Percentiles rank a stretch among this genome's conserved stretches.
phyloP scores from a whole-genome alignment of 1,284 basidiomycete genomes.

The Ustilago trichophora region DNA sequence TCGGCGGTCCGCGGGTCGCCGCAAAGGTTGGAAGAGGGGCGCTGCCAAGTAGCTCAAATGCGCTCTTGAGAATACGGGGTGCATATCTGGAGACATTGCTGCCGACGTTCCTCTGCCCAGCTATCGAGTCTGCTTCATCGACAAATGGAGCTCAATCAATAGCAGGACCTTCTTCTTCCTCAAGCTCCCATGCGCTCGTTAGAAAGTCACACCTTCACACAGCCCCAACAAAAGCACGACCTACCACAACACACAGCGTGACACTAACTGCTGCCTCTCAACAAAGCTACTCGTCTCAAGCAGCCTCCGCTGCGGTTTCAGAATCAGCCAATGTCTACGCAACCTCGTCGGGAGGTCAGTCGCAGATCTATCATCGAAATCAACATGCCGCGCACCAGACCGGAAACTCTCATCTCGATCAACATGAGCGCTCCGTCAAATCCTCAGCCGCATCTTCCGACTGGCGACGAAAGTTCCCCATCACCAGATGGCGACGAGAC shows the following conservation, averaged over 20 bases:
- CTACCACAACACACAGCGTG: not conserved
- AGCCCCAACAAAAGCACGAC: not conserved
- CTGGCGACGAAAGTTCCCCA: slow-evolving; percentile 27
- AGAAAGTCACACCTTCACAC: not conserved
- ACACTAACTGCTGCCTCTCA: not conserved
- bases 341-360: not conserved
- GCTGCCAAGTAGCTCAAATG: not conserved
- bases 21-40: slow-evolving; percentile 6
- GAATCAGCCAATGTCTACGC: not conserved
- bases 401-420: not conserved
- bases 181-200: not conserved
- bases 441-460: slow-evolving; percentile 1
- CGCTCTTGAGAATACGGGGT: not conserved
- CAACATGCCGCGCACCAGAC: not conserved
- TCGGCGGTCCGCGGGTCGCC: slow-evolving; percentile 24
- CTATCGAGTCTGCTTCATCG: not conserved
- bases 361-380: slow-evolving; percentile 1
- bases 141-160: not conserved
- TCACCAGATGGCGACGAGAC: slow-evolving; percentile 30
- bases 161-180: slow-evolving; percentile 4
- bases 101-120: slow-evolving; percentile 26
- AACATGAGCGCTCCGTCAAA: not conserved
- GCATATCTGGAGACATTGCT: slow-evolving; percentile 2
- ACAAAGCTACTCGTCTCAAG: slow-evolving; percentile 14
- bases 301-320: not conserved